phyloP scores from a whole-genome alignment of 345 rosid species.

The Erucastrum elatum region DNA sequence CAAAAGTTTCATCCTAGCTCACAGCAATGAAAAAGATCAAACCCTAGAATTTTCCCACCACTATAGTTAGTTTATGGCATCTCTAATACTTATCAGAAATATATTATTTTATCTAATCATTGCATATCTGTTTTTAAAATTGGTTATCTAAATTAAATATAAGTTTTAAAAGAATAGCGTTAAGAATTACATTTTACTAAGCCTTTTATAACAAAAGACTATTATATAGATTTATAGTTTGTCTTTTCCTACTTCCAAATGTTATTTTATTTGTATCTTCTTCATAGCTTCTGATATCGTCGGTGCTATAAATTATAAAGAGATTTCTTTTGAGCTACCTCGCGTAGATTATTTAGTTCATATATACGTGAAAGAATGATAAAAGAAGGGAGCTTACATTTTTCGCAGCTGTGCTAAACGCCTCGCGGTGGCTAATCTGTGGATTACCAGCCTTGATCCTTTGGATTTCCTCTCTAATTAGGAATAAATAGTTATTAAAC shows the following conservation, averaged over 20 bases:
- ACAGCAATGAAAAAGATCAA: not conserved
- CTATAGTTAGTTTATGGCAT: not conserved
- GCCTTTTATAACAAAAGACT: not conserved
- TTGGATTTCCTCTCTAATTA: slow-evolving; percentile 92
- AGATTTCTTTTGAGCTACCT: not conserved
- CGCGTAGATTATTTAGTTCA: not conserved
- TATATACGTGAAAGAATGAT: not conserved
- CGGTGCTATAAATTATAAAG: not conserved
- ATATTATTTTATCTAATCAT: not conserved
- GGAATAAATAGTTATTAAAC: not conserved
- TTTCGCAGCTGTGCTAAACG: slow-evolving; percentile 97
- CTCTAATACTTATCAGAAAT: not conserved
- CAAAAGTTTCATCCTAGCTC: not conserved
- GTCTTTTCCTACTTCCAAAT: not conserved
- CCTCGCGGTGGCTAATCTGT: slow-evolving; percentile 94
- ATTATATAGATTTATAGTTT: not conserved
- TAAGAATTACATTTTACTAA: not conserved
- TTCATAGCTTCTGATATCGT: slow-evolving; percentile 14
- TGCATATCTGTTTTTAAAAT: not conserved
- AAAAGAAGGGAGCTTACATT: slow-evolving; percentile 58
- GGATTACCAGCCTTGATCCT: slow-evolving; percentile 96
- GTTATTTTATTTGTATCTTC: not conserved
- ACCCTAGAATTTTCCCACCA: slow-evolving; percentile 18
- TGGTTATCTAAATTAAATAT: not conserved
- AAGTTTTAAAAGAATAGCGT: not conserved